phyloP scores from a whole-genome alignment of 805 yeast species.

The Candida railenensis region DNA sequence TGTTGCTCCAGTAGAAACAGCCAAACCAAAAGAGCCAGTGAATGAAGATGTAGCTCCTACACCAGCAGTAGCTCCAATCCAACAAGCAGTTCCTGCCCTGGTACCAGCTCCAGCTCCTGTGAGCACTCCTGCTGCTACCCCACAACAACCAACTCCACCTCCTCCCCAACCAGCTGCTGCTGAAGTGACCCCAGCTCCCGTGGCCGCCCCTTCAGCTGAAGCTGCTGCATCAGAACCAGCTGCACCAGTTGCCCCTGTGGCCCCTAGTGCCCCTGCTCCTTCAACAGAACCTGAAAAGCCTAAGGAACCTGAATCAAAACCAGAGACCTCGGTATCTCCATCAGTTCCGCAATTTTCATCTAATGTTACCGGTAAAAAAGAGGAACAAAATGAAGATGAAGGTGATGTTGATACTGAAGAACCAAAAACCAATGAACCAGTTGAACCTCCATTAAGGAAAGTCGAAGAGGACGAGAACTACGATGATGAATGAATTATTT shows the following conservation, averaged over 20 bases:
- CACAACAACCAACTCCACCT: constrained; percentile 2
- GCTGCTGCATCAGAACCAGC: constrained; percentile 8
- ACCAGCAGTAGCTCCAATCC: not conserved
- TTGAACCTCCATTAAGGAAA: constrained; percentile 45
- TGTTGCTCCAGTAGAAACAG: constrained; percentile 4
- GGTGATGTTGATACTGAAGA: constrained; percentile 31
- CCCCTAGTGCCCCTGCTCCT: constrained; percentile 4
- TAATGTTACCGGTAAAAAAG: constrained; percentile 16
- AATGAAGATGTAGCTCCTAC: not conserved
- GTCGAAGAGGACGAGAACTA: constrained; percentile 48
- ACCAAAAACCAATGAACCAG: constrained; percentile 23
- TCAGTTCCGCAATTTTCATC: constrained; percentile 18
- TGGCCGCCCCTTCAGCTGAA: constrained; percentile 5
- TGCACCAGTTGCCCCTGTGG: constrained; percentile 5
- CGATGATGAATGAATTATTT: constrained; percentile 35
- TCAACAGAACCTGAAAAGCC: constrained; percentile 1
- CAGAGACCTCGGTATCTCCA: constrained; percentile 3
- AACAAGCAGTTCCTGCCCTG: not conserved
- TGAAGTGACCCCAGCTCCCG: constrained; percentile 7
- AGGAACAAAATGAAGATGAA: constrained; percentile 13
- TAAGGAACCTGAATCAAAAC: not conserved
- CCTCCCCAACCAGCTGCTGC: constrained; percentile 4
- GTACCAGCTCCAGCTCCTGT: not conserved
- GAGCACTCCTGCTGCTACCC: not conserved
- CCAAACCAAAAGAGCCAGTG: constrained; percentile 2